These are phyloP conservation scores for Polytrichum commune DNA, from an alignment of 225 moss, liverwort and hornwort genomes.

Conservation along the genomic window DNA sequence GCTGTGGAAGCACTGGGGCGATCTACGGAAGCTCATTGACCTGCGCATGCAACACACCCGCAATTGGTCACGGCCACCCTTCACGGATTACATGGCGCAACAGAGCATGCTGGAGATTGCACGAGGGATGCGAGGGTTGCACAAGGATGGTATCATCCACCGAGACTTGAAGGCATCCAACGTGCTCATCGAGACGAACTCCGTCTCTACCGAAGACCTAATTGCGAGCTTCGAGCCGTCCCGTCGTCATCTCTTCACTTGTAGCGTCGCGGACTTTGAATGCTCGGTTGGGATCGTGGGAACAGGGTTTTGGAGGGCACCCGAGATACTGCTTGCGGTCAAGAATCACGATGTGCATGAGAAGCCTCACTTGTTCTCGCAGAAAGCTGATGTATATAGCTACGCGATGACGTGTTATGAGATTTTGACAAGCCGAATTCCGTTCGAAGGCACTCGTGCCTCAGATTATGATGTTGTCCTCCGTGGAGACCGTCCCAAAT, in stretches of 20 bases:
- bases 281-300: not conserved
- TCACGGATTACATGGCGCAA: fast-evolving
- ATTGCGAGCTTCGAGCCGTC: not conserved
- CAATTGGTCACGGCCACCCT: not conserved
- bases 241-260: not conserved
- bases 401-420: constrained; percentile 7
- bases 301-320: constrained; percentile 3
- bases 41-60: not conserved
- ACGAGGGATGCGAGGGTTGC: not conserved
- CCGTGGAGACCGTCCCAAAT: not conserved
- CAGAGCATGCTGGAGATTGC: not conserved
- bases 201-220: too few relatives aligned
- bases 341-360: not conserved
- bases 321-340: not conserved
- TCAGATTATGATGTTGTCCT: not conserved
- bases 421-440: not conserved
- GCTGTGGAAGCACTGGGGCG: constrained; percentile 35
- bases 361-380: not conserved
- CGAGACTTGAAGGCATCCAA: constrained; percentile 17
- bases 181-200: not conserved
- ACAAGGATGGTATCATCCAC: constrained; percentile 4
- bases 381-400: constrained; percentile 1
- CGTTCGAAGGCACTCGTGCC: not conserved
- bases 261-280: not conserved
- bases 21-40: constrained; percentile 4